Conservation (phyloP, 148 eudicot genomes). For the Fagopyrum homotropicum region DNA sequence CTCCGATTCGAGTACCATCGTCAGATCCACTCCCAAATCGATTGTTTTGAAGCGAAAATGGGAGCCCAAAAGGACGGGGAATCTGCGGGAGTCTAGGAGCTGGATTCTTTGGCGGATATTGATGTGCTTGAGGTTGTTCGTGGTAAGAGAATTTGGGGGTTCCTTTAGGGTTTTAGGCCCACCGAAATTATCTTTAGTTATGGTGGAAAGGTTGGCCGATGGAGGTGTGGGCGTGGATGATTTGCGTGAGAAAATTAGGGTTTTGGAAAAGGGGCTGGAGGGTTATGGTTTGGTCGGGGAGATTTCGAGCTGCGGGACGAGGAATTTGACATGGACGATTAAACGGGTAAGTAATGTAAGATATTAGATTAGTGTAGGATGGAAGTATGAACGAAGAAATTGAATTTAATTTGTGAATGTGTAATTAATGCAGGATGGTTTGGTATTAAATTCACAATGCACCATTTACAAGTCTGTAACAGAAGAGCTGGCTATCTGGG, state of each 20-base stretch:
- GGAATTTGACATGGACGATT: constrained; percentile 1
- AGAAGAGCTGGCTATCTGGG: constrained; percentile 2
- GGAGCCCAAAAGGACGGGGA: neutral
- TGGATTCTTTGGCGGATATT: neutral
- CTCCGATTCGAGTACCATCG: neutral
- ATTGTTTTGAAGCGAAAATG: neutral
- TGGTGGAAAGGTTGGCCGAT: neutral
- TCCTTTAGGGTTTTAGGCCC: neutral
- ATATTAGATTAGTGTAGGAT: neutral
- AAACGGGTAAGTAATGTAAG: neutral
- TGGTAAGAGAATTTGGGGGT: neutral
- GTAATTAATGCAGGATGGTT: neutral
- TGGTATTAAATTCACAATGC: neutral
- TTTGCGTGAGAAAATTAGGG: constrained; percentile 1
- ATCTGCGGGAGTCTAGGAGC: neutral
- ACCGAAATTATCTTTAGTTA: neutral
- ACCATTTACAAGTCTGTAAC: neutral
- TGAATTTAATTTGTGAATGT: neutral
- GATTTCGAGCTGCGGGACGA: neutral
- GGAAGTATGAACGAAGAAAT: neutral
- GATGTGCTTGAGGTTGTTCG: neutral
- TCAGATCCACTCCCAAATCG: neutral
- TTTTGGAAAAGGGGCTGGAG: constrained; percentile 4
- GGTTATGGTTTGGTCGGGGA: neutral
- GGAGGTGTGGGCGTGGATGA: neutral